A percentile compares a stretch with the other conserved stretches of the same genome.
Conservation (phyloP, 2,329 filamentous ascomycete species). For the Pestalotiopsis sp. region DNA sequence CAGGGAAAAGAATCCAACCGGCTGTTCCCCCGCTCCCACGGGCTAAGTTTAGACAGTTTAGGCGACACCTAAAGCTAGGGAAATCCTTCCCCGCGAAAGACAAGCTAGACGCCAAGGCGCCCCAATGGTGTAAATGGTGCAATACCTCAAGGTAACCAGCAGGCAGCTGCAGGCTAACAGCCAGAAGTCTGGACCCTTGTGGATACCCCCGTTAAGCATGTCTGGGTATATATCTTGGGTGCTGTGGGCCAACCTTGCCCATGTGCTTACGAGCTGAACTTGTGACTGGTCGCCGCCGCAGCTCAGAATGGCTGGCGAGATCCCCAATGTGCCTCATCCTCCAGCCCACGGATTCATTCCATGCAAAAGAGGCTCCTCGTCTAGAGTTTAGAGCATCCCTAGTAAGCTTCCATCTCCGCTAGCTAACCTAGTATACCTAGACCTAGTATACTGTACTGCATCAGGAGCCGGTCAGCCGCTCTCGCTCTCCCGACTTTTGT, state of each 20-base stretch:
- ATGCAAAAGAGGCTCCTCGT: too few species aligned
- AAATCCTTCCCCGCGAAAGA: neutral
- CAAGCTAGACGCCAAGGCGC: slow-evolving; percentile 8
- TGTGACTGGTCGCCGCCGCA: neutral
- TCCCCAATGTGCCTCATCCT: neutral
- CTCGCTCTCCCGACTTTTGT: neutral
- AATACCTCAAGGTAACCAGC: neutral
- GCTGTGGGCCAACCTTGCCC: neutral
- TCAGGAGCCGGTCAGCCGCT: neutral
- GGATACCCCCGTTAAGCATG: neutral
- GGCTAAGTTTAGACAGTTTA: neutral
- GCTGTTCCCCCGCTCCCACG: neutral
- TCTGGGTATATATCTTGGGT: neutral
- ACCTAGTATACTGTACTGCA: neutral
- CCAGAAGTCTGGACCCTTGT: slow-evolving; percentile 9
- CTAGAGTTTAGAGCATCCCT: too few species aligned
- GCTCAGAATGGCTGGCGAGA: neutral
- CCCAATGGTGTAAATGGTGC: neutral
- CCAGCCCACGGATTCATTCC: neutral
- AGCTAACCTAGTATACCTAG: neutral
- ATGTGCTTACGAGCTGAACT: slow-evolving; percentile 1
- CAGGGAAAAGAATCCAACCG: neutral
- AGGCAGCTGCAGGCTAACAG: neutral
- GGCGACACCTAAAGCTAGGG: neutral
- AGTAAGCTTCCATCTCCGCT: neutral